phyloP scores from a whole-genome alignment of 345 rosid species.

The Punica granatum region DNA sequence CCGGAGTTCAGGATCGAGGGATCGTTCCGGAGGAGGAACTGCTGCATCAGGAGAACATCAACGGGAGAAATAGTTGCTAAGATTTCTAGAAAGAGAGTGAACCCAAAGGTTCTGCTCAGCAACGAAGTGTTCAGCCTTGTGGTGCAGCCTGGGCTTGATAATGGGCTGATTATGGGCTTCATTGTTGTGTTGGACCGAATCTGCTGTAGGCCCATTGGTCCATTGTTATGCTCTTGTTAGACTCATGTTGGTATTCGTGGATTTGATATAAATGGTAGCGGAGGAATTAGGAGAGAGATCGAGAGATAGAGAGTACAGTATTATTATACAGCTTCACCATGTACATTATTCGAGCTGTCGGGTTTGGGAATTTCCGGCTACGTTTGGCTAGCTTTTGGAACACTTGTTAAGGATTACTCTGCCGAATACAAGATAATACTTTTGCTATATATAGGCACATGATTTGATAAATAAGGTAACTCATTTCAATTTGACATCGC shows the following conservation, averaged over 20 bases:
- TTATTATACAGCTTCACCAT: not conserved
- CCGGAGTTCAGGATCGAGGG: constrained; percentile 42
- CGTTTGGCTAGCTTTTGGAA: not conserved
- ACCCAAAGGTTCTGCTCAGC: constrained; percentile 27
- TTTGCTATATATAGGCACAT: no score
- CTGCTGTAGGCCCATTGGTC: constrained; percentile 17
- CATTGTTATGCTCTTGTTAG: constrained; percentile 26
- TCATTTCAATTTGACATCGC: no score
- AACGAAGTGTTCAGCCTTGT: constrained; percentile 41
- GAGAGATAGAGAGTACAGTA: not conserved
- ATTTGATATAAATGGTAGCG: not conserved
- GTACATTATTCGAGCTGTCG: not conserved
- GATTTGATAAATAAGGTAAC: no score
- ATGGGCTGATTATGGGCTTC: constrained; percentile 37
- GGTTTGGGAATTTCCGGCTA: not conserved
- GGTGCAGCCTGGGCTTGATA: constrained; percentile 32
- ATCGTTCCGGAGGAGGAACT: constrained; percentile 27
- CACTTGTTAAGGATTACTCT: not conserved
- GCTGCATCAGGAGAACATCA: constrained; percentile 13
- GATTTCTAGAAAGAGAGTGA: constrained; percentile 28
- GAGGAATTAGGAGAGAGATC: not conserved
- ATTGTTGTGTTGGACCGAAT: constrained; percentile 42
- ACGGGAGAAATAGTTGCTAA: constrained; percentile 21
- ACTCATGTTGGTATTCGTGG: not conserved
- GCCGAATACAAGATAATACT: no score